Base-by-base conservation (phyloP, 1,284 basidiomycete genomes). In the Ustilago shanxiensis region DNA sequence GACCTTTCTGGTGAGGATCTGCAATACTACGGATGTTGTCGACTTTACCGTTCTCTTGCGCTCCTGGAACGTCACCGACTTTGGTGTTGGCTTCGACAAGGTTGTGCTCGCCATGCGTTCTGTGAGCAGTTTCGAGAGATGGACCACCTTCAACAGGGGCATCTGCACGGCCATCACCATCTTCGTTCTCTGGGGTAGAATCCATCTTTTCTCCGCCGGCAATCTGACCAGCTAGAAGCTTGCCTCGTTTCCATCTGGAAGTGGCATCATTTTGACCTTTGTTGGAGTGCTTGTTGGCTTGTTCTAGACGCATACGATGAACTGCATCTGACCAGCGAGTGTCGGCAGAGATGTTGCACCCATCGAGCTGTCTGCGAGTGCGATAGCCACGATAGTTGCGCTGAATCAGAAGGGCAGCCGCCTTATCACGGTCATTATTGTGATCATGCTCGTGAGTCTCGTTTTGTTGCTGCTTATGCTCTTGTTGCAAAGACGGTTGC, bases 11-110 rank as follows among this genome's bases (percentile, higher is more conserved):
- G n/a, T 63, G 57, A 5, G 45, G 67, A 22, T 67, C 26, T 2
- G 81, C 80, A 28, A 83, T 81, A 62, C 68, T 72, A 18, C 72
- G 72, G 41, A 83, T 74, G 65, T 83, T 83, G 66, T 83, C 81
- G 20, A 83, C 69, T 60, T 83, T 83, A 60, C 53, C 78, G 47
- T 67, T 72, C 9, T 81, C 78, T 14, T 81, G 57, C 2, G 54
- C 81, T 5, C 81, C 81, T 1, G 81, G 79, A 0, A 83, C 81
- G 41, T 83, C 60, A 51, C 81, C 81, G 5, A 83, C 68, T 61
- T 72, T 77, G 37, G 71, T 70, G 28, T 66, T 55, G 5, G 58
- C 52, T n/a, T 74, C 39, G 26, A 60, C 45, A 29, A 71, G 29
- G 5, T 67, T 56, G n/a, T 70, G 63, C 28, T 65, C 60, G 44